Percentiles rank a stretch among this genome's conserved stretches.
phyloP scores from a whole-genome alignment of 164 flowering plant species.

The Stephania cephalantha region DNA sequence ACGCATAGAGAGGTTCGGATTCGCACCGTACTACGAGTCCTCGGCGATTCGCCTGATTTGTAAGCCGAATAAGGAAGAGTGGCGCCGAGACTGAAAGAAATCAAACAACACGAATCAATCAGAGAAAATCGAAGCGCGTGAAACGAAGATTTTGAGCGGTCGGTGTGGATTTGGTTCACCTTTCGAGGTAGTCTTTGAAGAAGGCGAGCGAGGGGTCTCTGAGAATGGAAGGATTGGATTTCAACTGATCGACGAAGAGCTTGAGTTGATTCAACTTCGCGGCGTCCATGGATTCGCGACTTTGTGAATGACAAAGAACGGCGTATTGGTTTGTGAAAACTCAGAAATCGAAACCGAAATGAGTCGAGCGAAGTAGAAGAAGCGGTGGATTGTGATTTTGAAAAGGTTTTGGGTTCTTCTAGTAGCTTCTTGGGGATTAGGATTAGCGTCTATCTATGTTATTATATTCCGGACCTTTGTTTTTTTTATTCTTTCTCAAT shows the following conservation, averaged over 20 bases:
- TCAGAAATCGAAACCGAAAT: not conserved
- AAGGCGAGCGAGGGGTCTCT: conserved; percentile 71
- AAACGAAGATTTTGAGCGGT: not conserved
- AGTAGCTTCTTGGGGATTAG: conserved; percentile 11
- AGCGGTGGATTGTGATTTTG: no score
- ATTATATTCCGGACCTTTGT: no score
- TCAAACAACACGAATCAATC: not conserved
- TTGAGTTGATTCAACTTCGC: conserved; percentile 55
- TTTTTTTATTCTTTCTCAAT: no score
- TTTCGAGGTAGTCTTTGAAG: conserved; percentile 87
- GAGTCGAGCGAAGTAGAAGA: no score
- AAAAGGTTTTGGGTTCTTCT: conserved; percentile 13
- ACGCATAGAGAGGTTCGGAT: not conserved
- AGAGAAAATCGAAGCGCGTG: not conserved
- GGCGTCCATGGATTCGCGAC: conserved; percentile 49
- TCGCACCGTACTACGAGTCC: conserved; percentile 33
- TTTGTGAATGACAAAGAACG: not conserved
- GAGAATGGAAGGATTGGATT: conserved; percentile 70
- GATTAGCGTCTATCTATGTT: no score
- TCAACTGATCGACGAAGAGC: conserved; percentile 67
- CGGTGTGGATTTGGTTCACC: conserved; percentile 28
- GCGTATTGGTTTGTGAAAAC: no score
- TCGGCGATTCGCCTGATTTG: conserved; percentile 16
- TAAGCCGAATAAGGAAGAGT: conserved; percentile 55
- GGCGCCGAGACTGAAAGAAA: conserved; percentile 57